Conservation (phyloP, 495 filamentous ascomycete species). For the Tirmania nivea region DNA sequence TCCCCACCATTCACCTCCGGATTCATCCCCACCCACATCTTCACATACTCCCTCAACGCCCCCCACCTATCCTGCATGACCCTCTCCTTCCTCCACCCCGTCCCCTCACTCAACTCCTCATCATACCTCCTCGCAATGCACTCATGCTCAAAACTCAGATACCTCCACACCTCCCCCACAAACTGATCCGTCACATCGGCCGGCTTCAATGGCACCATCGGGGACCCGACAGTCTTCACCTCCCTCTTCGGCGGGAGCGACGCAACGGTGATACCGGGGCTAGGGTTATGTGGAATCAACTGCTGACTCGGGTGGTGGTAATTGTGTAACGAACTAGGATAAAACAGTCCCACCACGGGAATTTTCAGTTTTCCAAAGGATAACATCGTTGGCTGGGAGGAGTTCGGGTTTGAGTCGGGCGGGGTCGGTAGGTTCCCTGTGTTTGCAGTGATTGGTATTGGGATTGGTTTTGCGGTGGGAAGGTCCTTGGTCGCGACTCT, state of each 20-base stretch:
- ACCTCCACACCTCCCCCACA: constrained; percentile 13
- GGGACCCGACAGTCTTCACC: background rate
- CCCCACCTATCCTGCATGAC: constrained; percentile 11
- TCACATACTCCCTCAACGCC: constrained; percentile 15
- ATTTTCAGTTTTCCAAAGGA: background rate
- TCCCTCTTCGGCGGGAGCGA: constrained; percentile 10
- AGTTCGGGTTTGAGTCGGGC: constrained; percentile 6
- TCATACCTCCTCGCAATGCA: constrained; percentile 16
- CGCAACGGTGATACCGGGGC: constrained; percentile 18
- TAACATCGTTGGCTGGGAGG: background rate
- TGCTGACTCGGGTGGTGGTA: background rate
- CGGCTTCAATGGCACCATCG: constrained; percentile 1
- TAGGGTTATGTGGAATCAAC: background rate
- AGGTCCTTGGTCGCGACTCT: constrained; percentile 10
- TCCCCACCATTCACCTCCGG: constrained; percentile 16
- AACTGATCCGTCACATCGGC: constrained; percentile 15
- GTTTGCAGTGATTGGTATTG: constrained; percentile 3
- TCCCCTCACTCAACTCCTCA: constrained; percentile 12
- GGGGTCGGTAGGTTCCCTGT: constrained; percentile 11
- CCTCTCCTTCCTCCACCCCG: constrained; percentile 4
- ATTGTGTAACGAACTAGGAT: background rate
- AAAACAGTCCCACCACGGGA: background rate
- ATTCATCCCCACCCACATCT: constrained; percentile 16
- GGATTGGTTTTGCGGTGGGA: constrained; percentile 6
- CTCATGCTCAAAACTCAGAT: constrained; percentile 16